Evolutionary conservation across 805 yeast genomes (phyloP).

Genomic region (Metschnikowia chrysomelidarum): DNA sequence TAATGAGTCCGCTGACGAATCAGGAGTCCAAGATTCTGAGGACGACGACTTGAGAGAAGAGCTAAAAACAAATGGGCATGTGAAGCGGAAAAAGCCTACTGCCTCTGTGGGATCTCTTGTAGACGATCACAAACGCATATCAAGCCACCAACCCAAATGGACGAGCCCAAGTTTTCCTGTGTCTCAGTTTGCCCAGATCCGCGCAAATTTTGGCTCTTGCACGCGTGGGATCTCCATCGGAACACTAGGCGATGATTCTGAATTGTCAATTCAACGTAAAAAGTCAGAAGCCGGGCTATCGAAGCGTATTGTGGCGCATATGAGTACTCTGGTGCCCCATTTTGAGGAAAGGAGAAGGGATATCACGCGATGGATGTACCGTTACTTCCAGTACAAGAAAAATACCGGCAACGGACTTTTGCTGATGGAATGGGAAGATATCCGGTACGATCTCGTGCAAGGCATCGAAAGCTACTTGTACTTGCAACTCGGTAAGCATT

Average conservation of each 20-base stretch:
- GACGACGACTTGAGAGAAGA: conserved; percentile 22
- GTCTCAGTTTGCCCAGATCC: conserved; percentile 15
- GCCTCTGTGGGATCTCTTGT: conserved; percentile 17
- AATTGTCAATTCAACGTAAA: conserved; percentile 22
- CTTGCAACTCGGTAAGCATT: conserved; percentile 30
- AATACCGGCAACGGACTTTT: conserved; percentile 33
- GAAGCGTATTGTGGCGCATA: conserved; percentile 28
- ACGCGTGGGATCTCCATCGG: conserved; percentile 7
- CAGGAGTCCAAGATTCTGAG: conserved; percentile 10
- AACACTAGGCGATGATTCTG: conserved; percentile 17
- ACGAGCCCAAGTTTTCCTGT: conserved; percentile 25
- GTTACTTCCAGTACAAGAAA: conserved; percentile 37
- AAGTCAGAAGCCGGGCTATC: conserved; percentile 23
- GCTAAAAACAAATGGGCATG: neutral
- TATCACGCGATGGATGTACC: conserved; percentile 30
- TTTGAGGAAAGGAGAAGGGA: conserved; percentile 27
- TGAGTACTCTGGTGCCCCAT: conserved; percentile 26
- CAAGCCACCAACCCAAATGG: conserved; percentile 12
- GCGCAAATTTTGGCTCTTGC: conserved; percentile 2
- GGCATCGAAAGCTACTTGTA: conserved; percentile 39
- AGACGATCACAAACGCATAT: conserved; percentile 11
- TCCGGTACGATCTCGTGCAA: conserved; percentile 34
- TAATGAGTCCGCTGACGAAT: conserved; percentile 12
- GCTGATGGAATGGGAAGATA: conserved; percentile 45
- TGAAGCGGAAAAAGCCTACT: conserved; percentile 18